Conservation (phyloP, 495 filamentous ascomycete species). For the Penicillium canescens region DNA sequence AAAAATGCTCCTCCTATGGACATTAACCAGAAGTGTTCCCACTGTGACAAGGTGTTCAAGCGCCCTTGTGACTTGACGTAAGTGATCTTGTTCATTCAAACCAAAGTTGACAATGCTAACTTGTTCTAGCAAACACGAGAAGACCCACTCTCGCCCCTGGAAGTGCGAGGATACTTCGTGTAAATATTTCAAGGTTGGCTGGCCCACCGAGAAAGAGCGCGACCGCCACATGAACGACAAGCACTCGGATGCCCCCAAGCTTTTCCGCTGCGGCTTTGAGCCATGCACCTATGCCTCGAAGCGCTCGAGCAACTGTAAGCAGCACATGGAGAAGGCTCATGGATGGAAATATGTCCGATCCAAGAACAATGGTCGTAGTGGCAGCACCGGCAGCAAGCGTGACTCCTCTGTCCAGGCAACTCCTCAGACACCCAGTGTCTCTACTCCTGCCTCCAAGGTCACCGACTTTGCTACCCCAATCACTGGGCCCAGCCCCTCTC, state of each 20-base stretch:
- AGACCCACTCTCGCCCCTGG: constrained; percentile 94
- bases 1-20: constrained; percentile 74
- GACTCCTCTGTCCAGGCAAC: constrained; percentile 33
- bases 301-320: constrained; percentile 96
- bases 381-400: constrained; percentile 35
- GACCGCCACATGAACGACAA: constrained; percentile 96
- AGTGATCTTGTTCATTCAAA: constrained; percentile 9
- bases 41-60: constrained; percentile 91
- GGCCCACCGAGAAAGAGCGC: constrained; percentile 96
- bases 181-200: constrained; percentile 84
- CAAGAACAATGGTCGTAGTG: constrained; percentile 79
- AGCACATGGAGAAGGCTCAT: constrained; percentile 99
- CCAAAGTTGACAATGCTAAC: constrained; percentile 20
- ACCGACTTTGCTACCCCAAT: constrained; percentile 33
- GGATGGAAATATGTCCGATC: constrained; percentile 86
- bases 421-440: constrained; percentile 56
- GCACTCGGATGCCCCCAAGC: constrained; percentile 72
- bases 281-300: constrained; percentile 93
- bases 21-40: constrained; percentile 70
- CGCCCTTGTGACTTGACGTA: constrained; percentile 82
- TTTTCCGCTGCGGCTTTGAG: constrained; percentile 80
- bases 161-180: constrained; percentile 80
- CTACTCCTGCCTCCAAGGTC: constrained; percentile 51
- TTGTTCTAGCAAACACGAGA: constrained; percentile 75
- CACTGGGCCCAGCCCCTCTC: constrained; percentile 29